Evolutionary conservation across 1,284 basidiomycete genomes (phyloP).

Genomic region (Laetiporus sulphureus): DNA sequence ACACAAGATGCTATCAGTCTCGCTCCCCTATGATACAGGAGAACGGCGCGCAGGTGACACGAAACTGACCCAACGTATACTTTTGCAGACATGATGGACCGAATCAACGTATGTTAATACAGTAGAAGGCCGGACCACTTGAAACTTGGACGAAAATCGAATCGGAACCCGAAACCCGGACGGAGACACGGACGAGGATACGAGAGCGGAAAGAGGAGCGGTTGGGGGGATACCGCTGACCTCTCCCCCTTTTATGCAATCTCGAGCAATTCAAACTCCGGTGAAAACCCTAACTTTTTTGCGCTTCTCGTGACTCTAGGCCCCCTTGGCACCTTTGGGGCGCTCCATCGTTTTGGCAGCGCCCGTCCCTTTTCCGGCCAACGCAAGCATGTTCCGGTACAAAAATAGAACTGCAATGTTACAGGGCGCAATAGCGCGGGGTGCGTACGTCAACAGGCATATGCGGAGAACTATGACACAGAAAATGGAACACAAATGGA

Average conservation of each 20-base stretch:
- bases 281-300: slow-evolving; percentile 13
- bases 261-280: slow-evolving; percentile 25
- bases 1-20: slow-evolving; percentile 27
- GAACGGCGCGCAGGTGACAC: slow-evolving; percentile 17
- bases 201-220: slow-evolving; percentile 22
- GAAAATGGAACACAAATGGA: background rate
- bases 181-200: slow-evolving; percentile 19
- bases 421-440: background rate
- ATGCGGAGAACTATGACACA: slow-evolving; percentile 10
- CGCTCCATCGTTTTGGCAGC: slow-evolving; percentile 3
- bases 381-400: background rate
- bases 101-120: slow-evolving; percentile 34
- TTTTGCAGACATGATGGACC: slow-evolving; percentile 59
- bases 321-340: slow-evolving; percentile 14
- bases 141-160: slow-evolving; percentile 35
- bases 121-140: slow-evolving; percentile 41
- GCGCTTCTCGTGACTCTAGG: slow-evolving; percentile 9
- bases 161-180: slow-evolving; percentile 30
- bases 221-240: slow-evolving; percentile 18
- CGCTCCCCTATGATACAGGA: slow-evolving; percentile 11
- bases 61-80: slow-evolving; percentile 80
- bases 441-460: no score
- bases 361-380: background rate
- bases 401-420: background rate
- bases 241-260: slow-evolving; percentile 42